Evolutionary conservation across 2,329 filamentous ascomycete genomes (phyloP), one percentile per base, ranked within the genome.

Genomic region (Ceratocystis eucalypticola): DNA sequence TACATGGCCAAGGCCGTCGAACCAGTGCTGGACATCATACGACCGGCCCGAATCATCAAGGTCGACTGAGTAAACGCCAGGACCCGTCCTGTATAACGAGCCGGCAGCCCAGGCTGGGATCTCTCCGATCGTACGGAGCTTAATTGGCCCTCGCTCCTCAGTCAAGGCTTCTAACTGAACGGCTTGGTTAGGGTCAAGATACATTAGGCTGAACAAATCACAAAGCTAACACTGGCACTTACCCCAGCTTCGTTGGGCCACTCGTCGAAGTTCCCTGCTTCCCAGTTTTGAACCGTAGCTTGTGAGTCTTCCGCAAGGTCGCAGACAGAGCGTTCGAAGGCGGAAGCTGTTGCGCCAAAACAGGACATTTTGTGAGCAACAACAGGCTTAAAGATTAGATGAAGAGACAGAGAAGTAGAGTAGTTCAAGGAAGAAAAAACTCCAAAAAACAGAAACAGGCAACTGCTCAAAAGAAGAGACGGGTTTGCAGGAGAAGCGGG

Each of bases 71-170:
- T 82, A 83, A 33, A 82, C 80, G 0, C 88, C 88, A 0, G 88
- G 88, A 0, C 90, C 89, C 0, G 87, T 91, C 28, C 89, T 82
- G 74, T 87, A 93, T 0, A 94, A 79, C 1, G 82, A 79, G 1
- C 90, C 90, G 1, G 87, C 84, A 2, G 84, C 84, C 78, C 88
- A 92, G 1, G 78, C 67, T 1, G 90, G 90, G 63, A 94, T 90
- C 0, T 74, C 74, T 10, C 90, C 90, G 46, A 77, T 79, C 4
- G 93, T 80, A 0, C 72, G 71, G 12, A 93, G 80, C 62, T 85
- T 77, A 3, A 91, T 76, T 0, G 88, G 87, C 0, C 81, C 80
- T 3, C 80, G 80, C 69, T 89, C 82, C 71, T 91, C 86, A 12
- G 83, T 83, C 53, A 87, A 78, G 20, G 80, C 82, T 66, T 89